Conservation (phyloP, 257 asterid species). For the Capsicum rhomboideum region DNA sequence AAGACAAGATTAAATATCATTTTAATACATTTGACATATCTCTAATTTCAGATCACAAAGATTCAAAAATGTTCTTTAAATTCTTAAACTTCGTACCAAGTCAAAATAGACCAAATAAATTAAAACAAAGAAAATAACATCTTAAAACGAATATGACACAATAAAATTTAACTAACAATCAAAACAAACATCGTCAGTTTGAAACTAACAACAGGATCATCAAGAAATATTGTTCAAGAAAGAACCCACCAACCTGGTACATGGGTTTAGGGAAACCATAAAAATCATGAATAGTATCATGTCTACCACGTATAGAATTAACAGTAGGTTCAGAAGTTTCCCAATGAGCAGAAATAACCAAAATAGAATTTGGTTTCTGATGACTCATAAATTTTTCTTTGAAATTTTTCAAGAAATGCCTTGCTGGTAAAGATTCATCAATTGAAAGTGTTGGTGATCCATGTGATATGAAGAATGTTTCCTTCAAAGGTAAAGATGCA, state of each 20-base stretch:
- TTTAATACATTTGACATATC: no score
- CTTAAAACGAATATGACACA: no score
- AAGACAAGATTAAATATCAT: no score
- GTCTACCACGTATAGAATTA: conserved; percentile 41
- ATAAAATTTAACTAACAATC: no score
- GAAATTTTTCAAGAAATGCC: conserved; percentile 48
- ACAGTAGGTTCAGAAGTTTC: conserved; percentile 62
- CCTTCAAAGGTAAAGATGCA: conserved; percentile 7
- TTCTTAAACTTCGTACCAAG: no score
- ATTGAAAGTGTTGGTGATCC: conserved; percentile 69
- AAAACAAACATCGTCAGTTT: no score
- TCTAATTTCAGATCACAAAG: no score
- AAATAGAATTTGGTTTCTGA: conserved; percentile 47
- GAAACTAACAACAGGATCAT: no score
- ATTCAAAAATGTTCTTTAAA: no score
- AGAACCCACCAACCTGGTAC: conserved; percentile 36
- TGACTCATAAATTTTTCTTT: conserved; percentile 22
- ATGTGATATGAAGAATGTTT: conserved; percentile 69
- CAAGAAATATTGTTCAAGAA: no score
- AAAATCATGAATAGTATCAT: conserved; percentile 66
- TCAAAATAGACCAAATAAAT: no score
- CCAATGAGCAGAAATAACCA: conserved; percentile 70
- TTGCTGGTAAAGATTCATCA: conserved; percentile 63
- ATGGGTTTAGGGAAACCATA: conserved; percentile 60
- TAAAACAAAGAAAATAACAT: no score